Evolutionary conservation across 1,284 basidiomycete genomes (phyloP).

Genomic region (Rhodofomes roseus): DNA sequence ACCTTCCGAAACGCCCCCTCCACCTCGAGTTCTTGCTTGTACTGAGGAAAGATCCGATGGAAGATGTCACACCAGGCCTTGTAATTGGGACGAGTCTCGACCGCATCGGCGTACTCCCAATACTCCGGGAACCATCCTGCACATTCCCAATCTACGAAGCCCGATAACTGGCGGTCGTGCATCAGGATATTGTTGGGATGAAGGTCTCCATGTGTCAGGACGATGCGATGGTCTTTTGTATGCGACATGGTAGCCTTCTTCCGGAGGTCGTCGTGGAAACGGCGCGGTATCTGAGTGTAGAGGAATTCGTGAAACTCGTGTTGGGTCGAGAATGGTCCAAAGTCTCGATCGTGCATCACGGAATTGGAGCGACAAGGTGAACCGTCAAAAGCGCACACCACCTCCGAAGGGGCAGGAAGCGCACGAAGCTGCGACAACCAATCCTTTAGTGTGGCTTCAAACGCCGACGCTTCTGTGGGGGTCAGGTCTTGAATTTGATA

Average conservation of each 20-base stretch:
- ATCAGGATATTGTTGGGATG: slow-evolving; percentile 2
- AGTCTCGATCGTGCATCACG: neutral
- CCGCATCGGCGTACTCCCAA: slow-evolving; percentile 4
- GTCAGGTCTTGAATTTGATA: too few species aligned
- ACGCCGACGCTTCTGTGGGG: too few species aligned
- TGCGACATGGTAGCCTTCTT: neutral
- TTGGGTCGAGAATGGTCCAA: neutral
- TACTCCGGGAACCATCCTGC: slow-evolving; percentile 8
- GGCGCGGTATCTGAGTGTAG: neutral
- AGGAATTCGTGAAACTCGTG: neutral
- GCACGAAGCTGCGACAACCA: too few species aligned
- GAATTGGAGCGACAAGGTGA: neutral
- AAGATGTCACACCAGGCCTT: slow-evolving; percentile 2
- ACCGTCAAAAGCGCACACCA: too few species aligned
- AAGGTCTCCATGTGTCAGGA: slow-evolving; percentile 7
- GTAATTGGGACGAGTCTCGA: neutral
- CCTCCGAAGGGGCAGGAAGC: too few species aligned
- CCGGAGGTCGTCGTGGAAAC: neutral
- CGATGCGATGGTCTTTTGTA: neutral
- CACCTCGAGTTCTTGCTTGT: neutral
- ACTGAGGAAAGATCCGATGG: slow-evolving; percentile 1
- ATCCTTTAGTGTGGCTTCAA: too few species aligned
- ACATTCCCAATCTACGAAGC: slow-evolving; percentile 8
- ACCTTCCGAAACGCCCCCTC: slow-evolving; percentile 1
- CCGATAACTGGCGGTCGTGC: slow-evolving; percentile 1